These are phyloP conservation scores for Grifola frondosa DNA, from an alignment of 1,284 basidiomycete genomes.

Conservation along the genomic window DNA sequence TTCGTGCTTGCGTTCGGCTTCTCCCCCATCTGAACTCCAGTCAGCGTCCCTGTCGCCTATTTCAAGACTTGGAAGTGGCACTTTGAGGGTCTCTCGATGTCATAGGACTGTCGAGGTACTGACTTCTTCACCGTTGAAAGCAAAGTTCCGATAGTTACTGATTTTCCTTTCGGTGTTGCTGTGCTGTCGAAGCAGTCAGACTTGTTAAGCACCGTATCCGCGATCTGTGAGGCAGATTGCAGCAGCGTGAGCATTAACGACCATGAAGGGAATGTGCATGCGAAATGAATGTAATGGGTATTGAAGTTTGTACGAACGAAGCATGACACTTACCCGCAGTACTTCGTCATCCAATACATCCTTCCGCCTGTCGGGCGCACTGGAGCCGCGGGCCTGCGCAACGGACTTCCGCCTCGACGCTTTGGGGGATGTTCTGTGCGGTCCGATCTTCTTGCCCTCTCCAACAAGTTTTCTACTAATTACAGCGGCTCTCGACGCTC, in stretches of 20 bases:
- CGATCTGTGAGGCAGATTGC: constrained; percentile 14
- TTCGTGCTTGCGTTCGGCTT: background rate
- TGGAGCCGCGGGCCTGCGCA: constrained; percentile 17
- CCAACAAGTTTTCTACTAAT: no score
- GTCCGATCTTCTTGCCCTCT: no score
- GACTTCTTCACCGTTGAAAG: constrained; percentile 23
- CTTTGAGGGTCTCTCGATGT: constrained; percentile 18
- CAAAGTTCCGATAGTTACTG: constrained; percentile 19
- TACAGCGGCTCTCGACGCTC: no score
- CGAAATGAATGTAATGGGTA: no score
- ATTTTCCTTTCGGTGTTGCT: constrained; percentile 10
- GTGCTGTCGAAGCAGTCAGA: constrained; percentile 20
- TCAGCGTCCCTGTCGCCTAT: constrained; percentile 1
- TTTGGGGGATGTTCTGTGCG: background rate
- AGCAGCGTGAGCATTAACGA: background rate
- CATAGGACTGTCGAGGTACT: constrained; percentile 20
- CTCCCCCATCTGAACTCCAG: no score
- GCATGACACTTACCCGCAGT: constrained; percentile 6
- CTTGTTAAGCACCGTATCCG: constrained; percentile 18
- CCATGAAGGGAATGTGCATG: no score
- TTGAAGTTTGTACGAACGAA: no score
- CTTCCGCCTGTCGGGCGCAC: constrained; percentile 20
- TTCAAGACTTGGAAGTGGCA: constrained; percentile 8
- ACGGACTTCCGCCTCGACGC: constrained; percentile 14
- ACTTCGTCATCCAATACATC: constrained; percentile 20